Conservation (phyloP, 805 yeast species). For the Ogataea trehaloabstinens region DNA sequence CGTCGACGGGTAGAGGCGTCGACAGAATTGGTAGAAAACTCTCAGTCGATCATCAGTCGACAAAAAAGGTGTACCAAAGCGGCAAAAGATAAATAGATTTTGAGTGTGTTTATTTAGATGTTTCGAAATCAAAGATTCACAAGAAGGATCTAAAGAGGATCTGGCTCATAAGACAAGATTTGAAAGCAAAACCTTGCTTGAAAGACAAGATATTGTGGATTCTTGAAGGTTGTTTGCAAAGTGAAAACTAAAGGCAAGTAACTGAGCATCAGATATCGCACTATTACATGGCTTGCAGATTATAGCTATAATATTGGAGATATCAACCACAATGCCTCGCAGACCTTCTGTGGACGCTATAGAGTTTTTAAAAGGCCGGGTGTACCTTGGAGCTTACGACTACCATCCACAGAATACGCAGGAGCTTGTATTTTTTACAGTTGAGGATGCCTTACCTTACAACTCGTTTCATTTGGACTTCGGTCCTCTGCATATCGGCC, state of each 20-base stretch:
- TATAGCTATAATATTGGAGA: too few relatives aligned
- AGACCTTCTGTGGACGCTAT: slow-evolving; percentile 31
- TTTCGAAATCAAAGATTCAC: slow-evolving; percentile 1
- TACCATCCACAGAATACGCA: slow-evolving; percentile 72
- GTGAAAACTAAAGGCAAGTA: too few relatives aligned
- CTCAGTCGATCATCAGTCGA: neutral
- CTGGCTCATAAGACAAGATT: neutral
- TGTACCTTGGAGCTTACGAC: slow-evolving; percentile 89
- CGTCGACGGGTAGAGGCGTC: too few relatives aligned
- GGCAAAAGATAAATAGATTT: slow-evolving; percentile 1
- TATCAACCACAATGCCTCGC: slow-evolving; percentile 26
- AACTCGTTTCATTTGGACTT: slow-evolving; percentile 95
- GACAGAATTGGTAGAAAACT: neutral
- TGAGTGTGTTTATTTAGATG: slow-evolving; percentile 1
- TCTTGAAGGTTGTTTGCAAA: too few relatives aligned
- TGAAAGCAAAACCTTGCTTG: too few relatives aligned
- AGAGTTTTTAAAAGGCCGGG: slow-evolving; percentile 52
- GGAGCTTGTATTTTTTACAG: slow-evolving; percentile 79
- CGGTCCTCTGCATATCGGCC: slow-evolving; percentile 94
- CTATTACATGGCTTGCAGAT: too few relatives aligned
- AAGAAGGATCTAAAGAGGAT: neutral
- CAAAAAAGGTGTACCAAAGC: neutral
- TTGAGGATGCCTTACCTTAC: slow-evolving; percentile 88
- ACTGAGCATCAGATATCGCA: too few relatives aligned
- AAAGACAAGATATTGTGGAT: too few relatives aligned